Base-by-base conservation (phyloP, 257 asterid species). In the Salvia splendens region DNA sequence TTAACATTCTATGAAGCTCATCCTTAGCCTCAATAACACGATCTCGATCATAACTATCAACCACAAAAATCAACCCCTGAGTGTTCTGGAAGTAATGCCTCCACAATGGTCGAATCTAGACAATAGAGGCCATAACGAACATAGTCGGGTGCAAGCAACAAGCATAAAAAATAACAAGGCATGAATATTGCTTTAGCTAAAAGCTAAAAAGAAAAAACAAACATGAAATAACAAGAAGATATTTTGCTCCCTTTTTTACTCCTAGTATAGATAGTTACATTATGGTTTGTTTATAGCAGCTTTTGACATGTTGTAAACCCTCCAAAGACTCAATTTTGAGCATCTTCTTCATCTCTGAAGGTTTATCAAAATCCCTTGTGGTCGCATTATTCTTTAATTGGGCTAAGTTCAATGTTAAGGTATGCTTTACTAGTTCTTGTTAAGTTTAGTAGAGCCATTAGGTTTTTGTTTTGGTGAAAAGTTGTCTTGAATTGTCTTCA, bases 1-100 rank as follows among this genome's bases (percentile, higher is more conserved):
- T 88, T 71, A 88, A 70, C 95, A 88, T 88, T 64, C 95, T 80
- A 70, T 88, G 95, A 73, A 88, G 84, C 79, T 87, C 95, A 33
- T 87, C 95, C 75, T 92, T 85, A 43, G 95, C 95, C 77, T 87
- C 95, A 81, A 87, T 92, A 54, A 81, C 91, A 88, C 95, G 95
- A 53, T 88, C 92, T 32, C 95, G 81, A 73, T 88, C 95, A 72
- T 88, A 85, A 61, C 95, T 88, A 61, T 88, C 95, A 30, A 88
- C 95, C 64, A 88, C 95, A 65, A 88, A 88, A 68, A 88, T 88
- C 67, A 88, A 84, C 66, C 95, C 95, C 79, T 88, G 95, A 17
- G 92, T 88, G 81, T 88, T 88, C 76, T 88, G 95, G 74, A 88
- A 88, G 82, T 88, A 88, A 72, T 85, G 92, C 78, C 95, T 88